These are phyloP conservation scores for Microbotryum intermedium DNA, from an alignment of 1,284 basidiomycete genomes.

Conservation along the genomic window DNA sequence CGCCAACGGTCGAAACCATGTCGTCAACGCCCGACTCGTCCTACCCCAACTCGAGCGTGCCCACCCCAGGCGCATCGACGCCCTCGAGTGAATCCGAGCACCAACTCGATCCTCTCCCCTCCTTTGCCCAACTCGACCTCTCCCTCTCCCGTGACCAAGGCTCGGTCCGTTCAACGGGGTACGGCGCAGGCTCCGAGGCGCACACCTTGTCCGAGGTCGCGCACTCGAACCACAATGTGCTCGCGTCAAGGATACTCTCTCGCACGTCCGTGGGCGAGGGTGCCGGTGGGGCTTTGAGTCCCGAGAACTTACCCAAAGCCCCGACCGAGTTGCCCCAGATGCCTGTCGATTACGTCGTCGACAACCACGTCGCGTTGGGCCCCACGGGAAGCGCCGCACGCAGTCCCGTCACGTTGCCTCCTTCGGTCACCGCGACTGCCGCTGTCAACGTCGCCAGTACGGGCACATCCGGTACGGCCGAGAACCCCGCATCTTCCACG, in stretches of 20 bases:
- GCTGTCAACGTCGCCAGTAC: no score
- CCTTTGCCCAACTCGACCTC: not conserved
- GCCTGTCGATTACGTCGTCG: no score
- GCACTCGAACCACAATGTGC: not conserved
- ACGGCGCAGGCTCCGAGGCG: not conserved
- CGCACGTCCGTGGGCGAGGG: not conserved
- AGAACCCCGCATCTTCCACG: not conserved
- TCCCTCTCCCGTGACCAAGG: conserved; percentile 1
- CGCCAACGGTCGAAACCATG: no score
- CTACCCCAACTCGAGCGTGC: no score
- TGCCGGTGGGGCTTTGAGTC: not conserved
- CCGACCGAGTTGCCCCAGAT: not conserved
- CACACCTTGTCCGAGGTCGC: not conserved
- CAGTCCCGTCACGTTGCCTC: no score
- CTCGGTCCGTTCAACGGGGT: not conserved
- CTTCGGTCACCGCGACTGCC: no score
- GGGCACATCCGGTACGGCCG: not conserved
- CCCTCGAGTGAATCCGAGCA: not conserved
- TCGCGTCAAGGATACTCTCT: conserved; percentile 1
- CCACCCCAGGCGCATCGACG: no score
- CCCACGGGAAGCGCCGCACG: no score
- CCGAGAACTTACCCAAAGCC: conserved; percentile 1
- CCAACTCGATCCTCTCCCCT: not conserved
- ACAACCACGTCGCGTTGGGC: no score
- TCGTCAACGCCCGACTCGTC: no score